phyloP scores from a whole-genome alignment of 2,329 filamentous ascomycete species.

The Phialophora tarda region DNA sequence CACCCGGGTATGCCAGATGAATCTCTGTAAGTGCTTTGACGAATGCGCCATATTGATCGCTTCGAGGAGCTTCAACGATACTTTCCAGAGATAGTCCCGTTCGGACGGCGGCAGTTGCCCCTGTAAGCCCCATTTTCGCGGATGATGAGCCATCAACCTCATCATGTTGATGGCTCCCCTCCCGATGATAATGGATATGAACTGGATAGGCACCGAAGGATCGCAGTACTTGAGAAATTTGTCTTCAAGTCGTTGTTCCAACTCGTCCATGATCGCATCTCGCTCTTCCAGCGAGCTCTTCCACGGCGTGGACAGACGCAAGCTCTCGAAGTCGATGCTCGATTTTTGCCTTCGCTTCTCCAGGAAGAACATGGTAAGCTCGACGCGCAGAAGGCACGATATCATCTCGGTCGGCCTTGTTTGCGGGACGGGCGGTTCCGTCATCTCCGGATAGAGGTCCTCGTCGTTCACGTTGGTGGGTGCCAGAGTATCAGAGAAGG shows the following conservation, averaged over 20 bases:
- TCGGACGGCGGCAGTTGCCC: slow-evolving; percentile 44
- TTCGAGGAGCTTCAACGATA: slow-evolving; percentile 48
- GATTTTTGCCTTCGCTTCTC: slow-evolving; percentile 30
- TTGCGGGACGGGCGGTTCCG: slow-evolving; percentile 54
- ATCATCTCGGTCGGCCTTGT: slow-evolving; percentile 61
- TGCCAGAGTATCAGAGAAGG: slow-evolving; percentile 49
- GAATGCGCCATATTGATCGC: slow-evolving; percentile 50
- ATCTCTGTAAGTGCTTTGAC: slow-evolving; percentile 49
- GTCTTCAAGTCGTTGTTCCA: slow-evolving; percentile 60
- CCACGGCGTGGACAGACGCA: slow-evolving; percentile 30
- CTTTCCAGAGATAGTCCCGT: slow-evolving; percentile 49
- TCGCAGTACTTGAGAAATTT: slow-evolving; percentile 61
- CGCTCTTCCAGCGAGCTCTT: slow-evolving; percentile 45
- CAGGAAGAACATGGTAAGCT: slow-evolving; percentile 62
- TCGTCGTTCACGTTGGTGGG: slow-evolving; percentile 61
- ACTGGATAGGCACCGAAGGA: slow-evolving; percentile 55
- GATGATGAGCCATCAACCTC: slow-evolving; percentile 55
- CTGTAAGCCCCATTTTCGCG: slow-evolving; percentile 45
- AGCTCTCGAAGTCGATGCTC: slow-evolving; percentile 22
- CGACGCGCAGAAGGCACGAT: slow-evolving; percentile 66
- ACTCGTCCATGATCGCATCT: slow-evolving; percentile 45
- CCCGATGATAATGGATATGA: slow-evolving; percentile 53
- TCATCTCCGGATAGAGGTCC: slow-evolving; percentile 57
- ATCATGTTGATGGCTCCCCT: slow-evolving; percentile 52
- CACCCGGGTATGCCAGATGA: slow-evolving; percentile 54